A percentile compares a stretch with the other conserved stretches of the same genome.
These are phyloP conservation scores for Calonectria honghensis DNA, from an alignment of 2,329 filamentous ascomycete genomes.

Conservation along the genomic window DNA sequence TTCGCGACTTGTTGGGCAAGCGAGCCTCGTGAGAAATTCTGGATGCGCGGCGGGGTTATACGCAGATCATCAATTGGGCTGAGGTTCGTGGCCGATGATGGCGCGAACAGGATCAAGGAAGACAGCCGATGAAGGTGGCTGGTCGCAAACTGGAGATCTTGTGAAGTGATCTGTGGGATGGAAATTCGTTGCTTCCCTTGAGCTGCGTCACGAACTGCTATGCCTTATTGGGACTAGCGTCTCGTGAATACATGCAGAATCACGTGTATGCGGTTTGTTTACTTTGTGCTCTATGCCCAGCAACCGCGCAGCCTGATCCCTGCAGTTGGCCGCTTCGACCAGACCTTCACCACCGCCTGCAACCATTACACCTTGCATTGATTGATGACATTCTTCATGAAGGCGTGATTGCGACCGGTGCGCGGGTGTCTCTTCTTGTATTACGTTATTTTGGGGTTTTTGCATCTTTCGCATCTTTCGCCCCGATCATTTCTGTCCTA, in stretches of 20 bases:
- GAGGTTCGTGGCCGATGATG: neutral
- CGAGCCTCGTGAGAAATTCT: neutral
- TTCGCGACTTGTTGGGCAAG: neutral
- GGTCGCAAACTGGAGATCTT: constrained; percentile 26
- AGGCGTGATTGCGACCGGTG: constrained; percentile 49
- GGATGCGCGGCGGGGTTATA: neutral
- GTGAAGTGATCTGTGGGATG: constrained; percentile 37
- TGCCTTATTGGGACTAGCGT: constrained; percentile 45
- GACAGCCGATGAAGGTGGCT: constrained; percentile 17
- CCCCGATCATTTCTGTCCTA: constrained; percentile 31
- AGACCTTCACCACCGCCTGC: constrained; percentile 39
- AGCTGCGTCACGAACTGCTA: constrained; percentile 43
- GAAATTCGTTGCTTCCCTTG: constrained; percentile 30
- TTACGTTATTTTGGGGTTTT: constrained; percentile 37
- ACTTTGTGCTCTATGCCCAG: constrained; percentile 50
- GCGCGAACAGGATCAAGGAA: neutral
- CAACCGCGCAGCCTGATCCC: constrained; percentile 53
- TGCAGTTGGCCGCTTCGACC: constrained; percentile 45
- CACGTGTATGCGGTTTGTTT: constrained; percentile 56
- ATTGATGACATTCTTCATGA: constrained; percentile 54
- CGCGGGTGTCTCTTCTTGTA: constrained; percentile 52
- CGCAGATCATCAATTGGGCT: constrained; percentile 7
- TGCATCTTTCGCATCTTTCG: constrained; percentile 23
- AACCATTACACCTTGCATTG: constrained; percentile 47
- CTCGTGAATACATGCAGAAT: neutral